These are phyloP conservation scores for Globisporangium cylindrosporum DNA, from an alignment of 352 stramenopile genomes.

Conservation along the genomic window DNA sequence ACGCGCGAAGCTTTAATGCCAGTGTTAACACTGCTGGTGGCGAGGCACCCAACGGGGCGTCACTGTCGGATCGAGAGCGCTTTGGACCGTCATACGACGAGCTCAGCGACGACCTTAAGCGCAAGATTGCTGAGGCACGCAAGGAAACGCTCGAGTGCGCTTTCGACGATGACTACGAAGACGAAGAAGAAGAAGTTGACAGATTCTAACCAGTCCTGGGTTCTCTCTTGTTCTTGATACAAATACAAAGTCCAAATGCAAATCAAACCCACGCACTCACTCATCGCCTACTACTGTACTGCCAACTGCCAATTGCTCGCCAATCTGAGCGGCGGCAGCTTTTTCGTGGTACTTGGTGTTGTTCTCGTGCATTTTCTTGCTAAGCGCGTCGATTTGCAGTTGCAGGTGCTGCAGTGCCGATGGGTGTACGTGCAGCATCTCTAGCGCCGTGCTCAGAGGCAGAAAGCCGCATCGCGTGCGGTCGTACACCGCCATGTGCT, in stretches of 20 bases:
- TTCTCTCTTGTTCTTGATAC: not conserved
- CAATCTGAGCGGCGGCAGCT: slow-evolving; percentile 24
- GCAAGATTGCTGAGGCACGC: slow-evolving; percentile 30
- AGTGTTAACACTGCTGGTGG: not conserved
- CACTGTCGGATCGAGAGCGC: slow-evolving; percentile 16
- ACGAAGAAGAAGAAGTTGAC: not conserved
- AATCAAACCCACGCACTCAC: not conserved
- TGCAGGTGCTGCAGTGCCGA: slow-evolving; percentile 40
- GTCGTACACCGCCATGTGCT: slow-evolving; percentile 55
- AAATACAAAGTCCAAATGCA: not conserved
- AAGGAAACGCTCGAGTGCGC: slow-evolving; percentile 32
- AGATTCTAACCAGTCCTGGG: not conserved
- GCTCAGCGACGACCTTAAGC: slow-evolving; percentile 31
- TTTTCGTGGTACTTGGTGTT: slow-evolving; percentile 44
- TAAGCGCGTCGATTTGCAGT: slow-evolving; percentile 44
- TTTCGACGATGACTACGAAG: slow-evolving; percentile 21
- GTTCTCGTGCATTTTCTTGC: slow-evolving; percentile 44
- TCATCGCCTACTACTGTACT: too few relatives aligned
- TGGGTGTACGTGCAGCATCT: slow-evolving; percentile 46
- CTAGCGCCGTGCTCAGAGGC: slow-evolving; percentile 27
- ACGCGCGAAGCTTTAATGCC: not conserved
- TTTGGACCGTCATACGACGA: slow-evolving; percentile 24
- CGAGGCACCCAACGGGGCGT: not conserved
- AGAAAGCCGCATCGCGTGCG: slow-evolving; percentile 32
- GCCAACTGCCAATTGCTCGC: slow-evolving; percentile 9